Evolutionary conservation across 2,329 filamentous ascomycete genomes (phyloP).

Genomic region (Plectosphaerella sp.): DNA sequence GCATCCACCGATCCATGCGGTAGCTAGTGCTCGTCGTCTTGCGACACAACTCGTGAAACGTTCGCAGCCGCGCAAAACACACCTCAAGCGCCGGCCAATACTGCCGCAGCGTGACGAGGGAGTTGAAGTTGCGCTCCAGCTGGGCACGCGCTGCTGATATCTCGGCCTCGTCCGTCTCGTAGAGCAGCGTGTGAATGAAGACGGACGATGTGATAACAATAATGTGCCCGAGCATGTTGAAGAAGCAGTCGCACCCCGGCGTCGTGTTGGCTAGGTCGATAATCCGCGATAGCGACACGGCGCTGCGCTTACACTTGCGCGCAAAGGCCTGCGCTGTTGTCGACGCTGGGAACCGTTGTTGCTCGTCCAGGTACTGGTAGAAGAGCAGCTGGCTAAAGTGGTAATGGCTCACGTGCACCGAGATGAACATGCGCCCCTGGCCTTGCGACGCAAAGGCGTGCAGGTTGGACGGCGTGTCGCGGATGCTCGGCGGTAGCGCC

Average conservation of each 20-base stretch:
- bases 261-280: constrained; percentile 30
- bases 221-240: constrained; percentile 40
- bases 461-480: constrained; percentile 33
- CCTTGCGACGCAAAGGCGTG: constrained; percentile 27
- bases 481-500: constrained; percentile 26
- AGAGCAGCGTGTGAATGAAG: constrained; percentile 40
- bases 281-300: constrained; percentile 31
- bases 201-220: constrained; percentile 41
- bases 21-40: constrained; percentile 30
- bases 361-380: constrained; percentile 35
- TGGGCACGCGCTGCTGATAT: constrained; percentile 26
- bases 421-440: constrained; percentile 36
- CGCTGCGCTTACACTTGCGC: constrained; percentile 32
- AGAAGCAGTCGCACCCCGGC: constrained; percentile 33
- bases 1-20: constrained; percentile 36
- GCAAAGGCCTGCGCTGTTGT: constrained; percentile 21
- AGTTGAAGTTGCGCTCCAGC: constrained; percentile 39
- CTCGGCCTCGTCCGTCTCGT: constrained; percentile 28
- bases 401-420: constrained; percentile 41
- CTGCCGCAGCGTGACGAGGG: constrained; percentile 31
- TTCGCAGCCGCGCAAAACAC: constrained; percentile 30
- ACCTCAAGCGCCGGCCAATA: constrained; percentile 37
- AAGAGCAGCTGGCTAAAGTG: constrained; percentile 41
- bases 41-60: constrained; percentile 36
- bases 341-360: constrained; percentile 17